Evolutionary conservation across 2,329 filamentous ascomycete genomes (phyloP), one percentile per base, ranked within the genome.

Genomic region (Aureobasidium pullulans): DNA sequence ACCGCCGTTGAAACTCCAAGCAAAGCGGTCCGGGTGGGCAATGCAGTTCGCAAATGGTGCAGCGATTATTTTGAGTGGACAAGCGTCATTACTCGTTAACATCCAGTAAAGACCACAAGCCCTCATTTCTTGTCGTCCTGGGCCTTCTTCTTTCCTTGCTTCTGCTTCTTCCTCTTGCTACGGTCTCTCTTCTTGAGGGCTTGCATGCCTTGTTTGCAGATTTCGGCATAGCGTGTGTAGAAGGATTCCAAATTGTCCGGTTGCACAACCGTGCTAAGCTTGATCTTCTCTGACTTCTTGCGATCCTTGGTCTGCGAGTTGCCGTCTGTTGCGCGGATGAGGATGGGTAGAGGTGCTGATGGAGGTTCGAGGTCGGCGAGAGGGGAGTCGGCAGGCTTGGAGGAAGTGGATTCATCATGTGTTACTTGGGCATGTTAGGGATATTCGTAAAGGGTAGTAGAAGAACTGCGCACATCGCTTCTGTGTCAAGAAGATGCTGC

Each of bases 111-210:
- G 44, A 32, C 39, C n/a, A 11, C 2, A 7, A 3, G 19, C 6
- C 15, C 40, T 56, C 52, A 56, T 44, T 56, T 56, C 52, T 56
- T 56, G 40, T 56, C 52, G 31, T 56, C 52, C 16, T 43, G 40
- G 10, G 52, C 40, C 54, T 58, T 80, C 72, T 81, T 85, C 77
- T 87, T 89, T 64, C 88, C 90, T 72, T 88, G 88, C 66, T 88
- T 85, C 71, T 88, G 89, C 77, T 83, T 84, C 76, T 88, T 89
- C 65, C 86, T 85, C 81, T 90, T 93, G 74, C 88, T 96, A 69
- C 91, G 83, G 75, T 97, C 93, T 66, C 94, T 82, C 71, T 96
- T 96, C 83, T 96, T 97, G 75, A 99, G 71, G 7, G 87, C 86
- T 50, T 83, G 81, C 91, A 97, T 96, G 6, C 91, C 90, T 0